Evolutionary conservation across 164 flowering plant genomes (phyloP), one percentile per base, ranked within the genome.

Genomic region (Liquidambar formosana): DNA sequence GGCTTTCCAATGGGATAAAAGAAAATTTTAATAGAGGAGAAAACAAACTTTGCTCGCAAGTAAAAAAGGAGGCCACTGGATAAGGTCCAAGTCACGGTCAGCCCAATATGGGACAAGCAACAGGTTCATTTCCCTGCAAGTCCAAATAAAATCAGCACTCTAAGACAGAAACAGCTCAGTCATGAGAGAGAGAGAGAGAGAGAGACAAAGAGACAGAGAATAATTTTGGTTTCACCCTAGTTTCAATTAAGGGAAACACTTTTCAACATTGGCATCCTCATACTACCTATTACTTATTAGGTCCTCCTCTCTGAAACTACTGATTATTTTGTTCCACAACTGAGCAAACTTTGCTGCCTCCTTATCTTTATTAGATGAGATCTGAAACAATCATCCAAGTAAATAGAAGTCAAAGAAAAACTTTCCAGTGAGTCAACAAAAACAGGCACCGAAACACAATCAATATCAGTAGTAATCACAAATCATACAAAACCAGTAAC

Each of bases 61-160:
- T 64, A 89, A 77, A 74, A 93, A 93, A 2, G 98, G 98, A 79
- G 98, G 98, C 98, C 98, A 93, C 70, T 84, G 97, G 11, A 83
- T 85, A 43, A 89, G 82, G 23, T 77, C 80, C 69, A 94, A 73
- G 8, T 84, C 90, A 61, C 78, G 91, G 77, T 94, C 94, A 71
- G 94, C 94, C 89, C 90, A 85, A 68, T 94, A 92, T 44, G 98
- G 97, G 59, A 94, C 96, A 75, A 94, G 94, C 83, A 94, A 74
- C 76, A 94, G 78, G 69, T 86, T 81, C 96, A 75, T 94, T 79
- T 94, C 98, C 83, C 97, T 94, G 82, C 51, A 75, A 68, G 38
- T 27, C 10, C 6, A 76, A 67, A 44, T 8, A 58, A 41, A 26
- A 11, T 19, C 14, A 70, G 57, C 26, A 21, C 13, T 4, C 21